Percentiles rank a stretch among this genome's conserved stretches.
Conservation (phyloP, 768 basidiomycete genomes). For the Boletus patriciae region DNA sequence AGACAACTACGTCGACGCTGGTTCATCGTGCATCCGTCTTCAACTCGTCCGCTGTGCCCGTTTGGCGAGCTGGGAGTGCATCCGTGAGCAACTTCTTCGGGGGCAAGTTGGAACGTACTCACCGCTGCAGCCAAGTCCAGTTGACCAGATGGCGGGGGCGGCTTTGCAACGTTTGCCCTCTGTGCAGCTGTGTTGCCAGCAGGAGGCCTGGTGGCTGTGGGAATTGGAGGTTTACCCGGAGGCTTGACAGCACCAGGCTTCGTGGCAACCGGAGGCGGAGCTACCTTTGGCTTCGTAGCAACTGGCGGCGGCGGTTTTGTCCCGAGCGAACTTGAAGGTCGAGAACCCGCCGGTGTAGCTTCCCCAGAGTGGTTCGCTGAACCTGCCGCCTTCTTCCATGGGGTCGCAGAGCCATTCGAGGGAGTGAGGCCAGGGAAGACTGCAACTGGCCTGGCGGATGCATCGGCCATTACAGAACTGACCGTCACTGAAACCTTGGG, state of each 20-base stretch:
- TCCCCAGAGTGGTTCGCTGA: slow-evolving; percentile 36
- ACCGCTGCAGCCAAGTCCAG: slow-evolving; percentile 84
- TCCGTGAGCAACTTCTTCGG: background rate
- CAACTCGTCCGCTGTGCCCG: slow-evolving; percentile 66
- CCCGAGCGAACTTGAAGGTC: slow-evolving; percentile 51
- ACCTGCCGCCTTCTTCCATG: slow-evolving; percentile 65
- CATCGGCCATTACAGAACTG: slow-evolving; percentile 54
- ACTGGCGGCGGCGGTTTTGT: slow-evolving; percentile 59
- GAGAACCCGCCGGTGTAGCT: slow-evolving; percentile 46
- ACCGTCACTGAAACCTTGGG: slow-evolving; percentile 37
- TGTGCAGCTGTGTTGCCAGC: slow-evolving; percentile 37
- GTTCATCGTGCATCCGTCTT: slow-evolving; percentile 36
- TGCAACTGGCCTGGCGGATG: slow-evolving; percentile 72
- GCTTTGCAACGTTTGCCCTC: slow-evolving; percentile 42
- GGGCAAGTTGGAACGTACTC: slow-evolving; percentile 28
- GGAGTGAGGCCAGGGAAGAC: slow-evolving; percentile 78
- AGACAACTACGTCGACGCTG: background rate
- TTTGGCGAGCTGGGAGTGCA: slow-evolving; percentile 60
- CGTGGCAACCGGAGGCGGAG: slow-evolving; percentile 53
- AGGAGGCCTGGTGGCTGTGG: slow-evolving; percentile 53
- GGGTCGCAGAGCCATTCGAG: slow-evolving; percentile 65
- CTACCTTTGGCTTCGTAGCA: slow-evolving; percentile 62
- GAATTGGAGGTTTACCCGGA: slow-evolving; percentile 62
- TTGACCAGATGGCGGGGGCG: slow-evolving; percentile 54
- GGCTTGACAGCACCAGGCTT: slow-evolving; percentile 54